Percentiles rank a stretch among this genome's conserved stretches.
These are phyloP conservation scores for Blumeria hordei DNA, from an alignment of 2,329 filamentous ascomycete species.

Conservation along the genomic window DNA sequence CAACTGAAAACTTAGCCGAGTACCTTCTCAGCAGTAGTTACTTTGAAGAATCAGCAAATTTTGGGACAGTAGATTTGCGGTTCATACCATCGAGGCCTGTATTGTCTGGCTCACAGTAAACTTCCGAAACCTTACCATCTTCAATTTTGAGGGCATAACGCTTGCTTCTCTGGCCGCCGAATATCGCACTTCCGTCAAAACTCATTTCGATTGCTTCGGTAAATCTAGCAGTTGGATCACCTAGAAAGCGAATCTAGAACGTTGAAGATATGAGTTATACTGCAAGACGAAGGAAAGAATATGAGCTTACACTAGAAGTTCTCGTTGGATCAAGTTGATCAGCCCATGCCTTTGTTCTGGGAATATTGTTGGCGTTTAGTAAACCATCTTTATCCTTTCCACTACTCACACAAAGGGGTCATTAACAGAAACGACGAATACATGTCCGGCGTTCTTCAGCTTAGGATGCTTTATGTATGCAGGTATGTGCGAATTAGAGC, in stretches of 20 bases:
- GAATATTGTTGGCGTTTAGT: neutral
- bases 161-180: slow-evolving; percentile 66
- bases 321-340: slow-evolving; percentile 50
- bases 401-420: slow-evolving; percentile 69
- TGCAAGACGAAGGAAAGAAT: neutral
- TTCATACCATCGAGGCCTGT: slow-evolving; percentile 51
- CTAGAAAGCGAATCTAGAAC: slow-evolving; percentile 65
- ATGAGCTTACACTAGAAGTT: slow-evolving; percentile 43
- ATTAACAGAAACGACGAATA: slow-evolving; percentile 83
- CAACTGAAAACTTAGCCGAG: slow-evolving; percentile 12
- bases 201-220: slow-evolving; percentile 61
- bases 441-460: slow-evolving; percentile 55
- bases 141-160: slow-evolving; percentile 67
- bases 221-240: slow-evolving; percentile 56
- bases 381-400: neutral
- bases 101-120: slow-evolving; percentile 71
- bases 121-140: slow-evolving; percentile 61
- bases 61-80: neutral
- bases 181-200: slow-evolving; percentile 58
- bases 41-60: slow-evolving; percentile 12
- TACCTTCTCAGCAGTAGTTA: slow-evolving; percentile 25
- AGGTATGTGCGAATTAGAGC: slow-evolving; percentile 52
- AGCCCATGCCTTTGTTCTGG: slow-evolving; percentile 74
- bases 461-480: slow-evolving; percentile 63
- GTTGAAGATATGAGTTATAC: neutral